Percentiles rank a stretch among this genome's conserved stretches.
Evolutionary conservation across 2,329 filamentous ascomycete species (phyloP).

Genomic region (Cyclaneusma minus): DNA sequence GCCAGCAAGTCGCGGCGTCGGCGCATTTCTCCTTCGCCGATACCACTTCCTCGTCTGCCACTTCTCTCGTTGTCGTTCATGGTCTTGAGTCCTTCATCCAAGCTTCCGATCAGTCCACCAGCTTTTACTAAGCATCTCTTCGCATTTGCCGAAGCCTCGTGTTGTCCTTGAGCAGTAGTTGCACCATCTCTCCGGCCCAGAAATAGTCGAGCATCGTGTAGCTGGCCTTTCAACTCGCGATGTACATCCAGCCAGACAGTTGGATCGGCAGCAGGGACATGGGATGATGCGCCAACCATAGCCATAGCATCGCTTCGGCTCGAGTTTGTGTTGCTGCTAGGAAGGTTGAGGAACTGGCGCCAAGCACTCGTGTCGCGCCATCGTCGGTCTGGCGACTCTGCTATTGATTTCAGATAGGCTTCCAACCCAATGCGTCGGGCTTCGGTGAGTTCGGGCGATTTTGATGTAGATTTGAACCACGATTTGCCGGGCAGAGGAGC

Average conservation of each 20-base stretch:
- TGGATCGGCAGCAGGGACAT: slow-evolving; percentile 29
- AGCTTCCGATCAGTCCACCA: slow-evolving; percentile 42
- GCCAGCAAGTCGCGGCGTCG: slow-evolving; percentile 55
- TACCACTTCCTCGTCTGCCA: slow-evolving; percentile 21
- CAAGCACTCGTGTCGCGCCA: slow-evolving; percentile 64
- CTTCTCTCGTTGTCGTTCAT: slow-evolving; percentile 32
- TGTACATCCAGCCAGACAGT: slow-evolving; percentile 66
- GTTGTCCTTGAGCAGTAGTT: slow-evolving; percentile 31
- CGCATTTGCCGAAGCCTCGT: slow-evolving; percentile 56
- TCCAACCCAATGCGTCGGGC: slow-evolving; percentile 54
- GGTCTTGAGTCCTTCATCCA: slow-evolving; percentile 48
- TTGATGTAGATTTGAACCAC: slow-evolving; percentile 62
- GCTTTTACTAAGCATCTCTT: slow-evolving; percentile 60
- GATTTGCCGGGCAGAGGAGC: slow-evolving; percentile 54
- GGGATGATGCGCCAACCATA: slow-evolving; percentile 1
- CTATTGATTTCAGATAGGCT: slow-evolving; percentile 55
- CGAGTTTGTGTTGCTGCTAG: slow-evolving; percentile 27
- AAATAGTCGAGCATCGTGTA: slow-evolving; percentile 51
- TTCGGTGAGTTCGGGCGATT: slow-evolving; percentile 54
- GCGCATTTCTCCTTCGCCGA: slow-evolving; percentile 63
- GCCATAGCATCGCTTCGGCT: too few species aligned
- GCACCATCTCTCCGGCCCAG: slow-evolving; percentile 55
- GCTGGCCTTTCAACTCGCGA: slow-evolving; percentile 52
- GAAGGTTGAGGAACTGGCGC: slow-evolving; percentile 59
- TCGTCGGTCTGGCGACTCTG: slow-evolving; percentile 54